Evolutionary conservation across 1,139 yeast genomes (phyloP), one percentile per base, ranked within the genome.

Genomic region (Blastobotrys illinoisensis): DNA sequence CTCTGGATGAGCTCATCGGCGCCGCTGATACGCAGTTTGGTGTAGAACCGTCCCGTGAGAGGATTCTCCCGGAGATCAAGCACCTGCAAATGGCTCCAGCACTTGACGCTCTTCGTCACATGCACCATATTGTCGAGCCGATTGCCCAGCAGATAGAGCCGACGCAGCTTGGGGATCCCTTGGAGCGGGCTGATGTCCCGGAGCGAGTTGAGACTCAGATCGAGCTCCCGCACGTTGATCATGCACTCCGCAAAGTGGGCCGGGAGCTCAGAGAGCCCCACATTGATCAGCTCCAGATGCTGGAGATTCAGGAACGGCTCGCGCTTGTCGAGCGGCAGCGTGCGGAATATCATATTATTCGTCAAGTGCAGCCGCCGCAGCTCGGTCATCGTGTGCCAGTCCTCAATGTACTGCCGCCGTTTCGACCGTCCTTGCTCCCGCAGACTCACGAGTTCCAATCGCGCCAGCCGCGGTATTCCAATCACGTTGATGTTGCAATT

Each of bases 41-140:
- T 64, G 50, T 71, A 71, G 46, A 66, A 62, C 21, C 60, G 58
- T n/a, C 52, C 44, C 9, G 68, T 67, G 5, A 67, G 43, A 9
- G 74, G 73, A 53, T 69, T 71, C 47, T 57, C 64, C 21, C 74
- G 66, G 46, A 66, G 52, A 48, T 71, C 74, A 28, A 71, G 55
- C 21, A 61, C 65, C 19, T 59, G 62, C 46, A 71, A 56, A 20
- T 50, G 55, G 3, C 59, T 59, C 56, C 67, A 56, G 7, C 60
- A 49, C 23, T 58, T 36, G 23, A 71, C 53, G 19, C 62, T 61
- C 18, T 59, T 60, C 9, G 66, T 56, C 19, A 70, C 50, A 21
- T 54, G 57, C 9, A 57, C 59, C 44, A 67, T 49, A 19, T 61
- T 57, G 24, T 55, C 53, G 48, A 70, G 53, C 23, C 60, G 60